A percentile compares a stretch with the other conserved stretches of the same genome.
These are phyloP conservation scores for Xylariaceae sp. DNA, from an alignment of 2,329 filamentous ascomycete genomes.

Conservation along the genomic window DNA sequence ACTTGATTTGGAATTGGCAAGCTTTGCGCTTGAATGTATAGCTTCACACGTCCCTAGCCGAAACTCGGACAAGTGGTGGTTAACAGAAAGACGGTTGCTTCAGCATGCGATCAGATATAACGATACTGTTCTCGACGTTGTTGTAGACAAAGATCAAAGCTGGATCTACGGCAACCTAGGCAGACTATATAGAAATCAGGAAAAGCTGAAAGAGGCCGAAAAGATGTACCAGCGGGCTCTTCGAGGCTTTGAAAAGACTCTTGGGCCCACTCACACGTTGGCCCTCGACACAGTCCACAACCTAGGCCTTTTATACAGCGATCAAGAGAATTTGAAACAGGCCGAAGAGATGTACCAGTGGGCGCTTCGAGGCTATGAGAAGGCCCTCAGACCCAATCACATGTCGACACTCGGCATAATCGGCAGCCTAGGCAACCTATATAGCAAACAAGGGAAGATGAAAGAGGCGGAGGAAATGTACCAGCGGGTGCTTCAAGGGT, in stretches of 20 bases:
- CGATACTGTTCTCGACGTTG: not conserved
- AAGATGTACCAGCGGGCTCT: conserved; percentile 29
- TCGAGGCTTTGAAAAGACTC: conserved; percentile 14
- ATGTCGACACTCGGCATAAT: conserved; percentile 1
- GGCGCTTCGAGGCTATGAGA: conserved; percentile 23
- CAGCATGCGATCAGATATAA: conserved; percentile 4
- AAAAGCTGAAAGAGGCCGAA: conserved; percentile 24
- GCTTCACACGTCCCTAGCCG: not conserved
- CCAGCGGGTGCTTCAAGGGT: conserved; percentile 26
- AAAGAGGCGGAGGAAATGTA: conserved; percentile 29
- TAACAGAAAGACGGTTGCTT: conserved; percentile 5
- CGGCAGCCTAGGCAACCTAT: not conserved
- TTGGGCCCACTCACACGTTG: not conserved
- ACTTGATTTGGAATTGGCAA: not conserved
- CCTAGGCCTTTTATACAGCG: not conserved
- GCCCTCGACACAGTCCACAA: conserved; percentile 1
- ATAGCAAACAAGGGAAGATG: conserved; percentile 20
- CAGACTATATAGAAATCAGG: conserved; percentile 25
- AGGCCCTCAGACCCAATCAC: conserved; percentile 2
- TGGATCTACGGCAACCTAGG: conserved; percentile 26
- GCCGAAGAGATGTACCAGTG: conserved; percentile 28
- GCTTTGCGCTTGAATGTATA: conserved; percentile 1
- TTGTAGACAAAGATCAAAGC: not conserved
- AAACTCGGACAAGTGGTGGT: not conserved
- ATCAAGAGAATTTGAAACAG: conserved; percentile 21